Conservation (phyloP, 129 eudicot genomes). For the Lactuca sativa region DNA sequence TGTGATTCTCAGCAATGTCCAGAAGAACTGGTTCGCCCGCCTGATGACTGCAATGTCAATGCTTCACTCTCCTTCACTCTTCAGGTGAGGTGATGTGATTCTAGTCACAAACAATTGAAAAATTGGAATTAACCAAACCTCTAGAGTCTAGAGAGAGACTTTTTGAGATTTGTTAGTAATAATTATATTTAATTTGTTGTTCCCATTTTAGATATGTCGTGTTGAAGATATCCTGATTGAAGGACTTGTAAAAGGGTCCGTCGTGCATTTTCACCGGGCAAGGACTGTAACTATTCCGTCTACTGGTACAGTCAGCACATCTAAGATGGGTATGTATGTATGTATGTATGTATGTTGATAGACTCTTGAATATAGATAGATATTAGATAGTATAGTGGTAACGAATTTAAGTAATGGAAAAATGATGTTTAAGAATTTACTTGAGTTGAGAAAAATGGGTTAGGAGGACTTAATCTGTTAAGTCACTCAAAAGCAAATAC, state of each 20-base stretch:
- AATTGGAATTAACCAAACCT: too few relatives aligned
- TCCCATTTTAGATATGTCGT: slow-evolving; percentile 70
- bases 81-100: slow-evolving; percentile 50
- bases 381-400: too few relatives aligned
- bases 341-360: too few relatives aligned
- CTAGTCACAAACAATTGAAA: too few relatives aligned
- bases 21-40: slow-evolving; percentile 81
- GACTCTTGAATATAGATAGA: too few relatives aligned
- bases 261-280: slow-evolving; percentile 90
- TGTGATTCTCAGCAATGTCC: slow-evolving; percentile 80
- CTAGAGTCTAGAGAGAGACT: too few relatives aligned
- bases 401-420: too few relatives aligned
- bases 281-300: slow-evolving; percentile 62
- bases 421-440: too few relatives aligned
- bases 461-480: too few relatives aligned
- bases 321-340: slow-evolving; percentile 52
- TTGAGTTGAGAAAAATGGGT: too few relatives aligned
- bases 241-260: slow-evolving; percentile 84
- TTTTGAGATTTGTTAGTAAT: too few relatives aligned
- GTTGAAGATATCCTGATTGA: slow-evolving; percentile 96
- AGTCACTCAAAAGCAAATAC: too few relatives aligned
- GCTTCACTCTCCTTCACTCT: slow-evolving; percentile 93
- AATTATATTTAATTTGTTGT: background rate
- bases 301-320: slow-evolving; percentile 76
- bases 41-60: slow-evolving; percentile 97